phyloP scores from a whole-genome alignment of 495 filamentous ascomycete species.

The Annulohypoxylon stygium region DNA sequence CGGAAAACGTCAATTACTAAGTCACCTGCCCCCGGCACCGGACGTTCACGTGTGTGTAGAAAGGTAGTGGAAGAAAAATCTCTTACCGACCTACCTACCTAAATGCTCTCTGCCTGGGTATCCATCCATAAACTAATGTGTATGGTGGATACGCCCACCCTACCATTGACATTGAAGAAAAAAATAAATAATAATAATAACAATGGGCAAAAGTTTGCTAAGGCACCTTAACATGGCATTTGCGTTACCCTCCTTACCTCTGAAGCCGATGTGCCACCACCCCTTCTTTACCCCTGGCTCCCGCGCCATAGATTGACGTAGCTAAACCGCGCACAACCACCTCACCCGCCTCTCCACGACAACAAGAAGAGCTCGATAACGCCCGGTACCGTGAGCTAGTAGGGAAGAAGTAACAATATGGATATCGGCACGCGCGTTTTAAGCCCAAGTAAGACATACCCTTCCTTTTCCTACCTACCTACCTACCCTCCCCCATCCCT shows the following conservation, averaged over 20 bases:
- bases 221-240: neutral
- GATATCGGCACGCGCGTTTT: neutral
- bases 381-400: neutral
- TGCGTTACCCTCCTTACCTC: neutral
- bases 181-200: neutral
- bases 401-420: neutral
- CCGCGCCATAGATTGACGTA: neutral
- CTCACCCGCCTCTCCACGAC: neutral
- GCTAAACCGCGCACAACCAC: neutral
- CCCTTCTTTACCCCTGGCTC: neutral
- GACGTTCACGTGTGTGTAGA: neutral
- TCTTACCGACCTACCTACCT: too few relatives aligned
- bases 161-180: neutral
- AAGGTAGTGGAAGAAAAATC: neutral
- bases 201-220: neutral
- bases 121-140: neutral
- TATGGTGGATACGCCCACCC: neutral
- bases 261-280: neutral
- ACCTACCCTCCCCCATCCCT: neutral
- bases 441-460: neutral
- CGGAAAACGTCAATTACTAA: neutral
- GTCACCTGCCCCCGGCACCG: neutral
- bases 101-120: neutral
- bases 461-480: neutral
- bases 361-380: neutral